These are phyloP conservation scores for Spongospora subterranea DNA, from an alignment of 208 protist species.

Conservation along the genomic window DNA sequence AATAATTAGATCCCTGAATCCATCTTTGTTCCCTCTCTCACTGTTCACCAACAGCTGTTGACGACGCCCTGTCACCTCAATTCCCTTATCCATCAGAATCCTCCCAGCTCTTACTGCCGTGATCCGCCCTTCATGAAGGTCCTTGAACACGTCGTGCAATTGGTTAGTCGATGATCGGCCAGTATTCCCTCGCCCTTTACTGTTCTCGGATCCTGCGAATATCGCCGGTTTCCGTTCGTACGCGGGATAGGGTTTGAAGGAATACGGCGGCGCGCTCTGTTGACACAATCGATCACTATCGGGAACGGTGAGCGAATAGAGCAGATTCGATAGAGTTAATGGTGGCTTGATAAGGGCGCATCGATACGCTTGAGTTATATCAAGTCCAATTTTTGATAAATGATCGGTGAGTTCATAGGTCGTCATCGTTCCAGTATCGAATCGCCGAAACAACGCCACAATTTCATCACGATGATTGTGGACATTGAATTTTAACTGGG, in stretches of 20 bases:
- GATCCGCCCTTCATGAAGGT: background rate
- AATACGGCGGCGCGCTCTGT: background rate
- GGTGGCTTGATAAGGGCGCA: background rate
- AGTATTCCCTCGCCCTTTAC: background rate
- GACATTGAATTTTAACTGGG: conserved; percentile 16
- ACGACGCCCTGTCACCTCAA: background rate
- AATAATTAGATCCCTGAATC: background rate
- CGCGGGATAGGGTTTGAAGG: background rate
- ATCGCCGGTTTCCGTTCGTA: background rate
- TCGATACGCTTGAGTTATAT: background rate
- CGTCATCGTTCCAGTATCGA: background rate
- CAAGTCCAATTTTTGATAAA: background rate
- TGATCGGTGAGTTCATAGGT: background rate
- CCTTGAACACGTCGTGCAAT: background rate
- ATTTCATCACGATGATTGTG: background rate
- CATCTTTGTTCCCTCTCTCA: background rate
- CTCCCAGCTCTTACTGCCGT: background rate
- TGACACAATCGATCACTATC: background rate
- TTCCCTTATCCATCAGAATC: background rate
- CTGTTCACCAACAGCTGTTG: background rate
- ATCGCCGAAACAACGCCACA: background rate
- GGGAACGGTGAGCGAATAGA: conserved; percentile 15
- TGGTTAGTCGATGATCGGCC: background rate
- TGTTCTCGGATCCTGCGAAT: background rate
- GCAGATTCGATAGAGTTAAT: background rate